Evolutionary conservation across 352 stramenopile species (phyloP).

Genomic region (Phytophthora agathidicida): DNA sequence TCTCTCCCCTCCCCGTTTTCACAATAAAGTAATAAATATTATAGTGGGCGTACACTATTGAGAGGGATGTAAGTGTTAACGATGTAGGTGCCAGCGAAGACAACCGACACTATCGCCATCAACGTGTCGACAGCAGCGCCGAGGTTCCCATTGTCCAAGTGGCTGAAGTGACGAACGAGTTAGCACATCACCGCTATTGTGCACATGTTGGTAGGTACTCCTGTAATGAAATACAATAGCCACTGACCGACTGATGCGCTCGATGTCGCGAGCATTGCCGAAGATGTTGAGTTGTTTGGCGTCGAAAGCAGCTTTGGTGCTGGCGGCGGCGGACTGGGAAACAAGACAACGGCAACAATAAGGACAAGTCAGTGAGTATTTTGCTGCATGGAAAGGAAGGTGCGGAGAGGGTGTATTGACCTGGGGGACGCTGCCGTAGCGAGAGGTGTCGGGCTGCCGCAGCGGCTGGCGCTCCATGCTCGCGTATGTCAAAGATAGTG

Average conservation of each 20-base stretch:
- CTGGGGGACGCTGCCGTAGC: constrained; percentile 39
- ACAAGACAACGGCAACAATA: not conserved
- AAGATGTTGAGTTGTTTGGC: constrained; percentile 18
- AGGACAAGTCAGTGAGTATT: not conserved
- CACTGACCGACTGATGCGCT: constrained; percentile 44
- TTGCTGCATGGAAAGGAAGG: not conserved
- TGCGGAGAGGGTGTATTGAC: not conserved
- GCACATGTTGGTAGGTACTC: not conserved
- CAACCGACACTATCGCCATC: constrained; percentile 58
- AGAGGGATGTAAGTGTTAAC: constrained; percentile 76
- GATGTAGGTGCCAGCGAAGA: constrained; percentile 77
- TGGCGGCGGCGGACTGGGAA: constrained; percentile 9
- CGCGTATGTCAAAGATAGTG: not conserved
- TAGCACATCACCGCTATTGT: not conserved
- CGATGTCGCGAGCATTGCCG: constrained; percentile 35
- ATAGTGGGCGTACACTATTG: constrained; percentile 53
- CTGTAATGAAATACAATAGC: not conserved
- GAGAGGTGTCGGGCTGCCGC: constrained; percentile 23
- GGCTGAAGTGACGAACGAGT: constrained; percentile 36
- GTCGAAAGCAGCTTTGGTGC: constrained; percentile 25
- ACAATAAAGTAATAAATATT: not conserved
- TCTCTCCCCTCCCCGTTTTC: not conserved
- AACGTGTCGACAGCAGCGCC: constrained; percentile 68
- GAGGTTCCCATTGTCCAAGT: constrained; percentile 82
- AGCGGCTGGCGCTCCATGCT: constrained; percentile 49